Evolutionary conservation across 164 flowering plant species (phyloP).

Genomic region (Stephania japonica): DNA sequence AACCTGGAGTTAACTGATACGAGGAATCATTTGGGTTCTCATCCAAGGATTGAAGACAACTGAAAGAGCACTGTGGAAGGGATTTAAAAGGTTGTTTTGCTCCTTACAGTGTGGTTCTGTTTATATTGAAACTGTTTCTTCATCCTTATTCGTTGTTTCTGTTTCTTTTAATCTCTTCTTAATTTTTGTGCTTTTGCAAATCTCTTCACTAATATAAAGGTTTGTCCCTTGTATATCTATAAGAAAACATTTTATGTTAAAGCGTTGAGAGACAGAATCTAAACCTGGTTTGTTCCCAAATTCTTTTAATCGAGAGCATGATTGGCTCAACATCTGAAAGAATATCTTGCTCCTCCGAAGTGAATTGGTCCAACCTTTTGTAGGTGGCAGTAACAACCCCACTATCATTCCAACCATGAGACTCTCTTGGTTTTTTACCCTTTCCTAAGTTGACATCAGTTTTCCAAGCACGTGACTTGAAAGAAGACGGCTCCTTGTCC

Average conservation of each 20-base stretch:
- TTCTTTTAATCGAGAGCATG: conserved; percentile 51
- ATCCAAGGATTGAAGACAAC: neutral
- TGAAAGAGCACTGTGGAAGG: neutral
- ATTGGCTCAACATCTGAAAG: conserved; percentile 60
- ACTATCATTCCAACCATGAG: conserved; percentile 16
- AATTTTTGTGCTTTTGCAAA: too few relatives aligned
- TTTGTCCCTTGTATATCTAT: neutral
- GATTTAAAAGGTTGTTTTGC: too few relatives aligned
- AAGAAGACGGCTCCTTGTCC: neutral
- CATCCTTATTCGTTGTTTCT: too few relatives aligned
- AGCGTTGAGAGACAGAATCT: neutral
- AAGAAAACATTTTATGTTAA: neutral
- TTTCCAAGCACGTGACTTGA: conserved; percentile 13
- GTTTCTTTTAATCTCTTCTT: too few relatives aligned
- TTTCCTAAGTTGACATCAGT: neutral
- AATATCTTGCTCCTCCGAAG: conserved; percentile 67
- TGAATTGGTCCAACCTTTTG: conserved; percentile 56
- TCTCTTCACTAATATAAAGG: too few relatives aligned
- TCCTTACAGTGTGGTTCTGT: too few relatives aligned
- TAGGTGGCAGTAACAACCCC: conserved; percentile 43
- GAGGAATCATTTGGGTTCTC: too few relatives aligned
- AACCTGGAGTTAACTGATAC: too few relatives aligned
- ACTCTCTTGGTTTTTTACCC: neutral
- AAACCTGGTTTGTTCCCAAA: conserved; percentile 63
- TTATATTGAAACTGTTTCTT: too few relatives aligned